Conservation (phyloP, 2,329 filamentous ascomycete genomes). For the Pezicula carpinea region DNA sequence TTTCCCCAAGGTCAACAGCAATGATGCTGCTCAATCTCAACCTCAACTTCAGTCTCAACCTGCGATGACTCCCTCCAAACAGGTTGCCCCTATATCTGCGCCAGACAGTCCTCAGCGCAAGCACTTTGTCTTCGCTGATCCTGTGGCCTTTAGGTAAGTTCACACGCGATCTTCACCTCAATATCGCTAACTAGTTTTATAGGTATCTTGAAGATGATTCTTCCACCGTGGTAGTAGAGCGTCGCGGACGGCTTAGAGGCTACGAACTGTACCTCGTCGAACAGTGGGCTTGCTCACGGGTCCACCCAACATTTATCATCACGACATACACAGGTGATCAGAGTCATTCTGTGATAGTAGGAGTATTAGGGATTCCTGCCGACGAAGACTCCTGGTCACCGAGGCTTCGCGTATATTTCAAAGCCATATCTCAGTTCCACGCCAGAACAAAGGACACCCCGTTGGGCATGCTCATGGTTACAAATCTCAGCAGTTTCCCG, state of each 20-base stretch:
- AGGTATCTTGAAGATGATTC: slow-evolving; percentile 84
- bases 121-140: slow-evolving; percentile 60
- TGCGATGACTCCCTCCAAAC: slow-evolving; percentile 5
- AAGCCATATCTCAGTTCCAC: slow-evolving; percentile 79
- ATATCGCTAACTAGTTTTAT: slow-evolving; percentile 5
- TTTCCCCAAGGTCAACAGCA: slow-evolving; percentile 12
- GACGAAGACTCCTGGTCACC: slow-evolving; percentile 78
- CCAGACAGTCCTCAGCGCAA: slow-evolving; percentile 34
- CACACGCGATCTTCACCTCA: not conserved
- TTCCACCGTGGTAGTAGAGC: slow-evolving; percentile 69
- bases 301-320: slow-evolving; percentile 86
- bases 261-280: slow-evolving; percentile 95
- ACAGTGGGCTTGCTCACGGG: slow-evolving; percentile 93
- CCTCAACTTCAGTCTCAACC: not conserved
- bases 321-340: slow-evolving; percentile 88
- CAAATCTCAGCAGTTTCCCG: slow-evolving; percentile 87
- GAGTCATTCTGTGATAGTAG: slow-evolving; percentile 71
- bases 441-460: slow-evolving; percentile 77
- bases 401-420: slow-evolving; percentile 77
- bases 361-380: slow-evolving; percentile 75
- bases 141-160: slow-evolving; percentile 52
- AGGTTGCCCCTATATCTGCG: too few relatives aligned
- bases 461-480: slow-evolving; percentile 85
- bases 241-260: slow-evolving; percentile 64
- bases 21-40: not conserved